Evolutionary conservation across 1,284 basidiomycete species (phyloP).

Genomic region (Ustilago crameri): DNA sequence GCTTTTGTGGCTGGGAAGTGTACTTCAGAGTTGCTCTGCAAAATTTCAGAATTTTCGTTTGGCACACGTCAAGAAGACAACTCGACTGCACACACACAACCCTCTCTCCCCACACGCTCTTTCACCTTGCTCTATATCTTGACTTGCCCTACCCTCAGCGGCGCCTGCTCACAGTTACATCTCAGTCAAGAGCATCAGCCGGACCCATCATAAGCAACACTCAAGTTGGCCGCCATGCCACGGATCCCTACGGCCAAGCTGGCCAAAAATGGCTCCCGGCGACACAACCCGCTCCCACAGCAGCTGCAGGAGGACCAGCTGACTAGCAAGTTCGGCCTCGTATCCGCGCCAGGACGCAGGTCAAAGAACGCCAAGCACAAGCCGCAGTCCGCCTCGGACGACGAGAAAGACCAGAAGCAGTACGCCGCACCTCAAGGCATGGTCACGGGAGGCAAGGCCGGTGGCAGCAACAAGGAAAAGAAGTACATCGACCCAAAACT

Average conservation of each 20-base stretch:
- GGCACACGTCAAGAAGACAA: not conserved
- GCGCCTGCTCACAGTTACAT: too few relatives aligned
- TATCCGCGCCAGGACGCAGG: constrained; percentile 49
- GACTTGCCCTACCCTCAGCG: too few relatives aligned
- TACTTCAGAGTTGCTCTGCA: constrained; percentile 4
- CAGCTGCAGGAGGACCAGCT: constrained; percentile 55
- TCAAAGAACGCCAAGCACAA: constrained; percentile 30
- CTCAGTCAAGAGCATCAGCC: too few relatives aligned
- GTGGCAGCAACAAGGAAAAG: constrained; percentile 40
- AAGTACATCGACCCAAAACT: constrained; percentile 73
- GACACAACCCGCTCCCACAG: constrained; percentile 55
- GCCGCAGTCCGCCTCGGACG: constrained; percentile 26
- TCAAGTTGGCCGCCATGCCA: constrained; percentile 40
- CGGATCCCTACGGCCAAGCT: constrained; percentile 46
- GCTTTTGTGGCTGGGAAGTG: not conserved
- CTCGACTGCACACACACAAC: too few relatives aligned
- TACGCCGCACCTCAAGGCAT: constrained; percentile 45
- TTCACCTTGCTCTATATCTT: too few relatives aligned
- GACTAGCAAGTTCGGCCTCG: constrained; percentile 50
- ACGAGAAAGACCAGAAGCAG: constrained; percentile 32
- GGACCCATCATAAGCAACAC: too few relatives aligned
- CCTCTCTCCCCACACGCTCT: too few relatives aligned
- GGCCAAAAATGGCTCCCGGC: constrained; percentile 33
- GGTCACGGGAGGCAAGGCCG: constrained; percentile 54
- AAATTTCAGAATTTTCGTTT: constrained; percentile 35